Conservation (phyloP, 306 rosid genomes). For the Cucumis hystrix region DNA sequence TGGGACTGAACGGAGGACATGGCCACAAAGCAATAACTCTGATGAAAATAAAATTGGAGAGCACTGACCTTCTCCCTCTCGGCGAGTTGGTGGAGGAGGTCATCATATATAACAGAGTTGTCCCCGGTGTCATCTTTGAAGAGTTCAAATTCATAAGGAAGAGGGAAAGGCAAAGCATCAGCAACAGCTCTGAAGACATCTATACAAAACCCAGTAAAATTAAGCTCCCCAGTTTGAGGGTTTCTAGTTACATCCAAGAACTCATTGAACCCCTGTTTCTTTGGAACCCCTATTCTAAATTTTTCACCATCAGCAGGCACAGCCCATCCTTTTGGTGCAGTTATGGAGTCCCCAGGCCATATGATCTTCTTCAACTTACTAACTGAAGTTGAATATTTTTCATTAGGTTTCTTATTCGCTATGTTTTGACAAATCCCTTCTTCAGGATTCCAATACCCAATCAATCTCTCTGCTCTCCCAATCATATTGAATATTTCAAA, state of each 20-base stretch:
- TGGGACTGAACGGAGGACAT: neutral
- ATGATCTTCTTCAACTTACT: conserved; percentile 9
- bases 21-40: neutral
- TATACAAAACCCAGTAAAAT: conserved; percentile 11
- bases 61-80: neutral
- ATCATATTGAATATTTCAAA: conserved; percentile 21
- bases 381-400: neutral
- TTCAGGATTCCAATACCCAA: conserved; percentile 18
- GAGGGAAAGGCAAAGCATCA: conserved; percentile 13
- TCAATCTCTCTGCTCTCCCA: conserved; percentile 9
- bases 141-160: conserved; percentile 9
- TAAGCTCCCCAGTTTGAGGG: neutral
- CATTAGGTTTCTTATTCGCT: neutral
- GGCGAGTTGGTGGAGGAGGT: conserved; percentile 1
- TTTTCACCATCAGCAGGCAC: conserved; percentile 12
- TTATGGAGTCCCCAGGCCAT: conserved; percentile 29
- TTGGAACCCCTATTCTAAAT: conserved; percentile 23
- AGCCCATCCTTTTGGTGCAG: conserved; percentile 16
- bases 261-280: conserved; percentile 8
- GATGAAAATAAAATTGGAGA: neutral
- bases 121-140: neutral
- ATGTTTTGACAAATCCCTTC: neutral
- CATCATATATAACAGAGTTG: conserved; percentile 5
- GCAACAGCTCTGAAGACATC: conserved; percentile 16
- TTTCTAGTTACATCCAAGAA: conserved; percentile 11